Evolutionary conservation across 179 eudicot species (phyloP), one percentile per base, ranked within the genome.

Genomic region (Dionaea muscipula): DNA sequence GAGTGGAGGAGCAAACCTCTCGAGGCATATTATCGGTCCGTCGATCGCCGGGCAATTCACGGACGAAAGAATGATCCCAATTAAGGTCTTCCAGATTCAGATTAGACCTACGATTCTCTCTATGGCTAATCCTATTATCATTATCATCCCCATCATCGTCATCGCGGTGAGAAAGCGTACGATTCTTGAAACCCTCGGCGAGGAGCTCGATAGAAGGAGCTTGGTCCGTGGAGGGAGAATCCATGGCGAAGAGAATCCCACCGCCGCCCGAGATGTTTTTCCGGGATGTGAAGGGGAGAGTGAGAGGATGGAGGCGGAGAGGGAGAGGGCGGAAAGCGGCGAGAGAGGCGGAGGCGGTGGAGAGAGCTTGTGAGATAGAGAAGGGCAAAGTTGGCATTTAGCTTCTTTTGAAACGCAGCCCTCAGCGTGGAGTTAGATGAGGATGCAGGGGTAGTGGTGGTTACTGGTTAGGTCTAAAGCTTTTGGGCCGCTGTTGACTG

Each of bases 41-140:
- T 15, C 94, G 67, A 81, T 91, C 98, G 10, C 78, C 86, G 7
- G 98, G 98, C 58, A 91, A 72, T 60, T 87, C 89, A 0, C 93
- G 77, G 52, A 91, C 86, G 65, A 91, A 90, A 1, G 98, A 87
- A 51, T 91, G 65, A 67, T 91, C 96, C 98, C 98, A 87, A 50
- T 76, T 85, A 18, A 91, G 75, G 26, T 84, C 83, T 46, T 91
- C 93, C n/a, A 91, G 84, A 51, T 62, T 81, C 78, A 74, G 71
- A 33, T 56, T 64, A 21, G 51, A 64, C 55, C 37, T 69, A 41
- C 19, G 9, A 16, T 17, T 43, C 35, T 11, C 10, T 11, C 1
- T 31, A 0, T 4, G 8, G 10, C 10, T 11, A 31, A 0, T 13
- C 55, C 17, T 18, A 43, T 7, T 15, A 43, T 15, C 47, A 2